Conservation (phyloP, 148 eudicot species). For the Spergularia bocconei region DNA sequence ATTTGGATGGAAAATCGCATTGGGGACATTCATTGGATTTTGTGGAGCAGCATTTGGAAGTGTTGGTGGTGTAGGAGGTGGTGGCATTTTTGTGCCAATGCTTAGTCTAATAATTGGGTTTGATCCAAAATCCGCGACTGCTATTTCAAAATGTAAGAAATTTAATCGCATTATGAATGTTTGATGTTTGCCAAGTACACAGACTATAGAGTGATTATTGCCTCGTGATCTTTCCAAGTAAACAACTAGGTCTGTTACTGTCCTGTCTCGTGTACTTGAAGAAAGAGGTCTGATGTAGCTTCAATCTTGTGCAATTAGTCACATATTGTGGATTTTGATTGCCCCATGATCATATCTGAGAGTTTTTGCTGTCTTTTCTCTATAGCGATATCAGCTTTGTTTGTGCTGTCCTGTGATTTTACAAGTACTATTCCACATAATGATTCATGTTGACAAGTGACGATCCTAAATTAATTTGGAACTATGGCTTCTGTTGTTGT, state of each 20-base stretch:
- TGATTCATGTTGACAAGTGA: no score
- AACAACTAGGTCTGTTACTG: background rate
- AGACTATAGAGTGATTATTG: no score
- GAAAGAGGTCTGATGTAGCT: no score
- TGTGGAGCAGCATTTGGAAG: constrained; percentile 96
- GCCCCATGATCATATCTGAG: no score
- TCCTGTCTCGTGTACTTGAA: no score
- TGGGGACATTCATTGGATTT: constrained; percentile 71
- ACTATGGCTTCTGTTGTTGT: background rate
- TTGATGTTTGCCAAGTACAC: no score
- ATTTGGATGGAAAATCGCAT: constrained; percentile 65
- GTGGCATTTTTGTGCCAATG: constrained; percentile 98
- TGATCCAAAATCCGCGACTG: constrained; percentile 91
- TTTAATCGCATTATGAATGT: background rate
- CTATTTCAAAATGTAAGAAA: constrained; percentile 86
- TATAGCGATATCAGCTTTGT: background rate
- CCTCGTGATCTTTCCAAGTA: background rate
- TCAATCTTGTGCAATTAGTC: no score
- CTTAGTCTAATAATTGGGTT: constrained; percentile 78
- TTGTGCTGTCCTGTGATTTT: background rate
- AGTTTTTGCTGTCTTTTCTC: background rate
- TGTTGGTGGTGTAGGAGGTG: constrained; percentile 99
- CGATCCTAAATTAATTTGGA: no score
- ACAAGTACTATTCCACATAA: background rate
- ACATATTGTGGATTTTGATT: no score